Evolutionary conservation across 1,284 basidiomycete species (phyloP), one percentile per base, ranked within the genome.

Genomic region (Trametes pubescens): DNA sequence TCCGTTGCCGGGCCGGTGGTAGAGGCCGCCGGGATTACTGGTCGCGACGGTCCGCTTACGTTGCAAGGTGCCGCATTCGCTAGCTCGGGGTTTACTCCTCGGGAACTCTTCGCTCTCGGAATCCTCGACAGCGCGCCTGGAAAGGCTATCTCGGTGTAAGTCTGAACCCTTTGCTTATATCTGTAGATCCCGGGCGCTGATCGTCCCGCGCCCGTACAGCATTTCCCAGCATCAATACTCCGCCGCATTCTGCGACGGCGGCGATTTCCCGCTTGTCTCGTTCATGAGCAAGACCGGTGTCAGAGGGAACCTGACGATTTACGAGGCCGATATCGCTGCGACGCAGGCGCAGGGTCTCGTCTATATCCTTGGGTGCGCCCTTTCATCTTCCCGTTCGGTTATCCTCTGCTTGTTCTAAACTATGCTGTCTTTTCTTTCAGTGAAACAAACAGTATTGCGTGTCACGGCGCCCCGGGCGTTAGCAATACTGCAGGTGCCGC

Each of bases 401-500:
- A 18, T 9, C 40, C 13, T n/a, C 40, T 18, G 2, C 40, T 4
- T n/a, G 18, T 18, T 16, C 18, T 18, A n/a, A 13, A 16, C 32
- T 0, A 48, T 16, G 35, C 32, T 51, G 13, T 26, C 8, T 5
- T 24, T n/a, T 18, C 40, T n/a, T 18, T 38, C 44, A 68, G 70
- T 3, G 76, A 77, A 62, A 77, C 74, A 10, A 75, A 74, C 35
- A 75, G 73, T 66, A 71, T 73, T 51, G 75, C 76, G 2, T 79
- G 79, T 67, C 81, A 79, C 79, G 89, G 90, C 63, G 84, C 86
- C 8, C 87, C 89, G 35, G 85, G 84, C 3, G 85, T 90, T 18
- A 88, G 87, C 72, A 87, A 92, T 70, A 84, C 85, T 0, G 90
- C 85, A 18, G 90, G 89, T 22, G 86, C 88, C 3, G 86, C 88